Percentiles rank a stretch among this genome's conserved stretches.
These are phyloP conservation scores for Sinapis alba DNA, from an alignment of 441 rosid species.

Conservation along the genomic window DNA sequence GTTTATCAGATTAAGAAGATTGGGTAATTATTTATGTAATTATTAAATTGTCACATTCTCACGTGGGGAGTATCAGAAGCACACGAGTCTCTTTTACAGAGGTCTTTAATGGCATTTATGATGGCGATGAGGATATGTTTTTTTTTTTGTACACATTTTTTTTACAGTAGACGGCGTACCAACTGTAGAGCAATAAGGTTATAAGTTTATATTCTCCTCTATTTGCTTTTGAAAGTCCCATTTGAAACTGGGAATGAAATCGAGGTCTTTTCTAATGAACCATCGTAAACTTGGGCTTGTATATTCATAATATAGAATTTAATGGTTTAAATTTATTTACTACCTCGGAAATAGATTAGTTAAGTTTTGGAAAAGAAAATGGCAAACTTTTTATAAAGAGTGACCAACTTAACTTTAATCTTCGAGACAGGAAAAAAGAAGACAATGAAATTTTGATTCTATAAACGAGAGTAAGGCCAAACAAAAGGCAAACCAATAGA, in stretches of 20 bases:
- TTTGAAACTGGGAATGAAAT: not conserved
- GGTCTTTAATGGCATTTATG: slow-evolving; percentile 9
- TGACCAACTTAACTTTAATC: not conserved
- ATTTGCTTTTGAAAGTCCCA: not conserved
- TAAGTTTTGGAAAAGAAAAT: not conserved
- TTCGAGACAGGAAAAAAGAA: not conserved
- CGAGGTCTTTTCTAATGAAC: not conserved
- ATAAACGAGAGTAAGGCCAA: slow-evolving; percentile 7
- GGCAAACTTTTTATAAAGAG: not conserved
- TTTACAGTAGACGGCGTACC: not conserved
- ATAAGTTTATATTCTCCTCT: not conserved
- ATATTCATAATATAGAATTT: not conserved
- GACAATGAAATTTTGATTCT: slow-evolving; percentile 1
- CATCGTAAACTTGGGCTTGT: not conserved
- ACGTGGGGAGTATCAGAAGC: slow-evolving; percentile 42
- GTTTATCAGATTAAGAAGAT: slow-evolving; percentile 19
- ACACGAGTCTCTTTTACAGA: slow-evolving; percentile 36
- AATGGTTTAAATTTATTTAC: not conserved
- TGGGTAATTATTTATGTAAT: slow-evolving; percentile 13
- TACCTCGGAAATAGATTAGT: not conserved
- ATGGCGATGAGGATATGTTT: slow-evolving; percentile 26
- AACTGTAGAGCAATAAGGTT: not conserved
- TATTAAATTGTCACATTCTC: slow-evolving; percentile 29
- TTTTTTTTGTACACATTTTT: not conserved
- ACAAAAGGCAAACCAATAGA: slow-evolving; percentile 11